Evolutionary conservation across 805 yeast species (phyloP).

Genomic region (Yarrowia porcina): DNA sequence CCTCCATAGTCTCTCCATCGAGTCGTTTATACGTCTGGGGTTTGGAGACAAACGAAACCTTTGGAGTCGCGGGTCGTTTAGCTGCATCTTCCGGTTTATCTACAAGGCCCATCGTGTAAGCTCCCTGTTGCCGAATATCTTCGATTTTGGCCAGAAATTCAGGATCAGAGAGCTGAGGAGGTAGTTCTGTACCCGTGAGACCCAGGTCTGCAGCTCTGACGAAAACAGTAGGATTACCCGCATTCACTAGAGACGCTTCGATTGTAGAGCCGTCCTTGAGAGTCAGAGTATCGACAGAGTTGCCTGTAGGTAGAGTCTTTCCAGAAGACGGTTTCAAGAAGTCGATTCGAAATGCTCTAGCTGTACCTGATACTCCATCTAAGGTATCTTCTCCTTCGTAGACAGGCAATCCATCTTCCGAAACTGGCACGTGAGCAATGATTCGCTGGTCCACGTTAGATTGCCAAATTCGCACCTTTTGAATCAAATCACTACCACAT

Average conservation of each 20-base stretch:
- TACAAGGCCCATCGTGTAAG: constrained; percentile 26
- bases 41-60: constrained; percentile 20
- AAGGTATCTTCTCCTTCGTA: constrained; percentile 7
- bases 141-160: constrained; percentile 10
- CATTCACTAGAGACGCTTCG: constrained; percentile 4
- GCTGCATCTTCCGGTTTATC: constrained; percentile 24
- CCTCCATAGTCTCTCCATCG: background rate
- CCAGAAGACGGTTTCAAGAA: constrained; percentile 26
- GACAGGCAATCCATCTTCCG: background rate
- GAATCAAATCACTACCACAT: background rate
- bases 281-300: background rate
- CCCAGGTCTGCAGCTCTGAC: constrained; percentile 12
- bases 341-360: constrained; percentile 19
- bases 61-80: constrained; percentile 27
- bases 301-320: constrained; percentile 27
- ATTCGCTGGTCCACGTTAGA: background rate
- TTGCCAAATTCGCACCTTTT: constrained; percentile 20
- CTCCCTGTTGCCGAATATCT: constrained; percentile 27
- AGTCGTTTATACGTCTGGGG: constrained; percentile 8
- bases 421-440: constrained; percentile 15
- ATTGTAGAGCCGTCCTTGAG: background rate
- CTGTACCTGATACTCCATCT: constrained; percentile 25
- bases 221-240: constrained; percentile 16
- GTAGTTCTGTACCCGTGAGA: background rate
- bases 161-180: constrained; percentile 9